phyloP scores from a whole-genome alignment of 2,329 filamentous ascomycete genomes.

The Xylariales sp. region DNA sequence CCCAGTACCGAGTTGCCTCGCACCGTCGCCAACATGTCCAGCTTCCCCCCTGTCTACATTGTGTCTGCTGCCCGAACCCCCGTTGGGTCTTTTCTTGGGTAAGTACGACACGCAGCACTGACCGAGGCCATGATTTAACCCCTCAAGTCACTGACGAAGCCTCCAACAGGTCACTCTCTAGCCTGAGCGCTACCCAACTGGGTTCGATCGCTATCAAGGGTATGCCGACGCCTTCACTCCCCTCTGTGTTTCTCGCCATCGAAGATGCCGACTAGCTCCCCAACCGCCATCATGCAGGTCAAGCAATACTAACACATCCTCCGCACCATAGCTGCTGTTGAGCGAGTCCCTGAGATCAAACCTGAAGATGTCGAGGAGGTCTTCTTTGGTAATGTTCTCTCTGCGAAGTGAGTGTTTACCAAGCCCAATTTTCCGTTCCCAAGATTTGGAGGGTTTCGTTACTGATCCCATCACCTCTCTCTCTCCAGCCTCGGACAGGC shows the following conservation, averaged over 20 bases:
- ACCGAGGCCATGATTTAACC: not conserved
- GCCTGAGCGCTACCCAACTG: constrained; percentile 79
- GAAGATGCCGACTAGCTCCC: too few relatives aligned
- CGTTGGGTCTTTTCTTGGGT: constrained; percentile 93
- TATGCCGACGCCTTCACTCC: constrained; percentile 36
- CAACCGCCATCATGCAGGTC: not conserved
- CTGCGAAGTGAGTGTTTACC: constrained; percentile 69
- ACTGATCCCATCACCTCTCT: not conserved
- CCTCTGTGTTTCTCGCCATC: too few relatives aligned
- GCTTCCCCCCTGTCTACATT: constrained; percentile 87
- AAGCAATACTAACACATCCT: constrained; percentile 4
- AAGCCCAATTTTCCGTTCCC: constrained; percentile 4
- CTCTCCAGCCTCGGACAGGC: constrained; percentile 80
- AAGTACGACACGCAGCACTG: constrained; percentile 30
- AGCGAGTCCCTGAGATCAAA: constrained; percentile 82
- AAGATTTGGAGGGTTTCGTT: not conserved
- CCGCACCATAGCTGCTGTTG: constrained; percentile 61
- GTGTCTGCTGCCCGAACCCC: constrained; percentile 89
- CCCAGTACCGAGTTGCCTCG: too few relatives aligned
- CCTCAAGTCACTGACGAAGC: constrained; percentile 17
- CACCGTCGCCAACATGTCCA: constrained; percentile 60
- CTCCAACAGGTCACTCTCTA: constrained; percentile 71
- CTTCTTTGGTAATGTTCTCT: constrained; percentile 97
- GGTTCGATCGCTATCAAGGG: constrained; percentile 91
- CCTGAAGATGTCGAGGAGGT: constrained; percentile 90